phyloP scores from a whole-genome alignment of 2,329 filamentous ascomycete genomes.

The Emmonsiellopsis sp. region DNA sequence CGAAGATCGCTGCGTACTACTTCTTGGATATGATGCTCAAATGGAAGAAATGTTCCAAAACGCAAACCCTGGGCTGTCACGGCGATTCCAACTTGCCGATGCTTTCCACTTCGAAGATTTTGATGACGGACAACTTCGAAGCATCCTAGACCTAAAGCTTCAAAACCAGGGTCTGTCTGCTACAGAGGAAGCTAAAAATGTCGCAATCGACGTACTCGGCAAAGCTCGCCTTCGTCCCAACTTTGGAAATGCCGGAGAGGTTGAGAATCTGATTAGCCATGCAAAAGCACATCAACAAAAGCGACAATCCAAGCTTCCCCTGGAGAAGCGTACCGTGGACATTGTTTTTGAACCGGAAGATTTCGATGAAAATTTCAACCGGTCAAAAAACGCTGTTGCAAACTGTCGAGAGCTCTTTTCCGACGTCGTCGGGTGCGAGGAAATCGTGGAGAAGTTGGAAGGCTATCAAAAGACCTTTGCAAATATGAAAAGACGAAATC shows the following conservation, averaged over 20 bases:
- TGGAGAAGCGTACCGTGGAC: conserved; percentile 15
- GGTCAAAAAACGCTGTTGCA: conserved; percentile 38
- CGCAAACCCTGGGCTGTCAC: conserved; percentile 58
- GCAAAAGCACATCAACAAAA: conserved; percentile 47
- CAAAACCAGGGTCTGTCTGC: conserved; percentile 45
- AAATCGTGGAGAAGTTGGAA: conserved; percentile 44
- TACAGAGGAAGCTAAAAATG: conserved; percentile 42
- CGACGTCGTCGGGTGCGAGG: conserved; percentile 50
- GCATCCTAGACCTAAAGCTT: conserved; percentile 56
- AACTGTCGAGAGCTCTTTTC: conserved; percentile 48
- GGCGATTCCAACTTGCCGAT: conserved; percentile 54
- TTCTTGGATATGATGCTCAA: conserved; percentile 60
- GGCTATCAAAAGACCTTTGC: conserved; percentile 45
- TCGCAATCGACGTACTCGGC: conserved; percentile 51
- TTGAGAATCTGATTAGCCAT: conserved; percentile 56
- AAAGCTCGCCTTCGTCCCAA: conserved; percentile 53
- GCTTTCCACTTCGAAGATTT: conserved; percentile 65
- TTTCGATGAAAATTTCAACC: conserved; percentile 52
- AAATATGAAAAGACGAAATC: conserved; percentile 40
- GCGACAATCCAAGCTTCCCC: conserved; percentile 23
- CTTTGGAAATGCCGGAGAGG: conserved; percentile 65
- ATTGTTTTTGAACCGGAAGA: conserved; percentile 38
- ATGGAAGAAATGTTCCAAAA: conserved; percentile 67
- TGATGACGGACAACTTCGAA: conserved; percentile 44
- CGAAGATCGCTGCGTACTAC: conserved; percentile 62